These are phyloP conservation scores for Cladosporium sp. DNA, from an alignment of 2,329 filamentous ascomycete species.

Conservation along the genomic window DNA sequence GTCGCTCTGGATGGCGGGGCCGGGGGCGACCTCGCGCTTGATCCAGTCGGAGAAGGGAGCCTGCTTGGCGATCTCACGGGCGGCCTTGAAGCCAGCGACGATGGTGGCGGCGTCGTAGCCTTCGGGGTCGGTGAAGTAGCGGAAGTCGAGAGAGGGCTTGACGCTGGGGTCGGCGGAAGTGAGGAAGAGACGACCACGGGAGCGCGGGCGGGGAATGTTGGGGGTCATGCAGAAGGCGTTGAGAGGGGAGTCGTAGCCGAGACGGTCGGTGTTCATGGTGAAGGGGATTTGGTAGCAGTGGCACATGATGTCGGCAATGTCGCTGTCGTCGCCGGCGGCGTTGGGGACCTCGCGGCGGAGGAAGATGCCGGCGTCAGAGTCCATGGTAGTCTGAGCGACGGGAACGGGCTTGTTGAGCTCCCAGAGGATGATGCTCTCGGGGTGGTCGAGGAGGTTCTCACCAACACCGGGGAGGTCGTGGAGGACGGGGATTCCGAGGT, in stretches of 20 bases:
- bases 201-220: conserved; percentile 82
- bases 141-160: conserved; percentile 84
- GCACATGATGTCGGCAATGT: conserved; percentile 88
- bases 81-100: conserved; percentile 73
- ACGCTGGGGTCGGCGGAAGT: conserved; percentile 72
- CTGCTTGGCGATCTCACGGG: conserved; percentile 74
- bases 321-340: conserved; percentile 68
- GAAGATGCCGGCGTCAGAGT: conserved; percentile 88
- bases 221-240: conserved; percentile 93
- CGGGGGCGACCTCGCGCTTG: conserved; percentile 78
- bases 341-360: conserved; percentile 74
- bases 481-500: conserved; percentile 56
- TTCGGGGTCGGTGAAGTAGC: conserved; percentile 84
- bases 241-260: conserved; percentile 71
- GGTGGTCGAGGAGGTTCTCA: conserved; percentile 66
- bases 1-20: conserved; percentile 71
- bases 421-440: conserved; percentile 70
- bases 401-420: conserved; percentile 80
- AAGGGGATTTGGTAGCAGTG: conserved; percentile 97
- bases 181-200: conserved; percentile 74
- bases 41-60: conserved; percentile 81
- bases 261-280: conserved; percentile 75
- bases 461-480: conserved; percentile 64
- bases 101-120: conserved; percentile 83
- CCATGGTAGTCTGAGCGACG: conserved; percentile 82